Conservation (phyloP, 176 grass and related monocot genomes). For the Zea mays region Zm-B73-REFERENCE-NAM-5.0 NC_050098.1:226592501-226593000, state of each 20-base stretch:
- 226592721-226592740: neutral
- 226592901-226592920: neutral
- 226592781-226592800: neutral
- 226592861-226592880: neutral
- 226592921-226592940: neutral
- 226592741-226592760: neutral
- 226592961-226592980: neutral
- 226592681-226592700: neutral
- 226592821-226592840: neutral
- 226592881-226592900: neutral
- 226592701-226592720: neutral
- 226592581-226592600: neutral
- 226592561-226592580: neutral
- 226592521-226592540: neutral
- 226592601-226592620: neutral
- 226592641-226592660: neutral
- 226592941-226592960: neutral
- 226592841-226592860: conserved; percentile 1
- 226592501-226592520: neutral
- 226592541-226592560: neutral
- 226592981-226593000: neutral
- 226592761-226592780: neutral
- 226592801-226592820: neutral
- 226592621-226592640: neutral
- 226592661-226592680: neutral